A percentile compares a stretch with the other conserved stretches of the same genome.
phyloP scores from a whole-genome alignment of 1,284 basidiomycete genomes.

The Boletus smithii region DNA sequence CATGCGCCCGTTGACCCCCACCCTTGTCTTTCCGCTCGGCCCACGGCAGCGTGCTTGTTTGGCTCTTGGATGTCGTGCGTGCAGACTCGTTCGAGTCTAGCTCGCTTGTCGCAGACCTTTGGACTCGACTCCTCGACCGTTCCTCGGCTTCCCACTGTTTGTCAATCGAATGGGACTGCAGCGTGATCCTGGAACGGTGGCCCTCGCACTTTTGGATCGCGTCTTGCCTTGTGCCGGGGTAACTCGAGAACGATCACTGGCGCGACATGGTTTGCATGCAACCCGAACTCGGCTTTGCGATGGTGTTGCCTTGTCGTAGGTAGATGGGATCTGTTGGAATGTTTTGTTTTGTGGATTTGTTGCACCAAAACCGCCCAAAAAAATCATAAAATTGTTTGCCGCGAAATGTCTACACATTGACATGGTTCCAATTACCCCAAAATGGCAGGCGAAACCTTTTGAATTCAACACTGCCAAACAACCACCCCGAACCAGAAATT shows the following conservation, averaged over 20 bases:
- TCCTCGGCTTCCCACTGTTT: not conserved
- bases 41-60: not conserved
- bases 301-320: not conserved
- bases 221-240: not conserved
- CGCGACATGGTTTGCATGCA: not conserved
- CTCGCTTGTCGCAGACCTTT: not conserved
- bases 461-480: constrained; percentile 27
- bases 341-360: too few relatives aligned
- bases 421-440: not conserved
- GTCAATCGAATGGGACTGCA: not conserved
- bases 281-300: not conserved
- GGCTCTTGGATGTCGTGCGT: not conserved
- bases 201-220: not conserved
- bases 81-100: not conserved
- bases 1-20: too few relatives aligned
- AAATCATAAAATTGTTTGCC: not conserved
- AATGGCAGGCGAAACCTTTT: constrained; percentile 9
- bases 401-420: too few relatives aligned
- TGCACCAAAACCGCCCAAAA: too few relatives aligned
- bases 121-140: not conserved
- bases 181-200: too few relatives aligned
- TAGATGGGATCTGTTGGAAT: too few relatives aligned
- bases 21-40: not conserved
- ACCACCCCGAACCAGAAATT: too few relatives aligned
- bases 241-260: not conserved